phyloP scores from a whole-genome alignment of 176 grass and related monocot genomes.

The Hyparrhenia diplandra region DNA sequence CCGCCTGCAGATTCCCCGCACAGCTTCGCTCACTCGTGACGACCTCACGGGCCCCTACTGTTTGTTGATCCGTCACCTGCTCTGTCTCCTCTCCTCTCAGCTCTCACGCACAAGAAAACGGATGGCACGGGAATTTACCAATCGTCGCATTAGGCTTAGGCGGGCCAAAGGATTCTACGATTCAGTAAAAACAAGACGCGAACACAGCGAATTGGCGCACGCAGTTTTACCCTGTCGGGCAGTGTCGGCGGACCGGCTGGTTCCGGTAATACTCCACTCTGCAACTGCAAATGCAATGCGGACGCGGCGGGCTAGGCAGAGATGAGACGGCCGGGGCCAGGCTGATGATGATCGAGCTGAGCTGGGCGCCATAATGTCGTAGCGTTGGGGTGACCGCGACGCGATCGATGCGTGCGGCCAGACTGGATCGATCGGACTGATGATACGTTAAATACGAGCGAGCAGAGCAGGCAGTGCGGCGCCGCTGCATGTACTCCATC shows the following conservation, averaged over 20 bases:
- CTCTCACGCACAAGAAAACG: not conserved
- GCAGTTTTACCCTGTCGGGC: not conserved
- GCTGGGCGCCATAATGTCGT: not conserved
- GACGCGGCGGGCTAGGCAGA: too few species aligned
- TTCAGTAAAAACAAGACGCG: not conserved
- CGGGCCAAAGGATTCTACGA: too few species aligned
- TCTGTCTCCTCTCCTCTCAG: too few species aligned
- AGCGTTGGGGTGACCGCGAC: too few species aligned
- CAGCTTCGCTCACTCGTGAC: not conserved
- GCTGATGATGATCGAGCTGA: too few species aligned
- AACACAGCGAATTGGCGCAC: not conserved
- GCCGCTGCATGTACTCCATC: not conserved
- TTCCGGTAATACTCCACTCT: too few species aligned
- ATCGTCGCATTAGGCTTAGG: not conserved
- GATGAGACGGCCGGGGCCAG: too few species aligned
- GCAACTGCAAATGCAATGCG: too few species aligned
- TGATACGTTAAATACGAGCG: not conserved
- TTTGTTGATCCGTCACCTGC: too few species aligned
- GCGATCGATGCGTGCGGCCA: not conserved
- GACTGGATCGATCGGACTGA: not conserved
- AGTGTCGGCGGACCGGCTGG: conserved; percentile 1
- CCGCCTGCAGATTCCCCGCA: not conserved
- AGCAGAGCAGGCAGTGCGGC: too few species aligned
- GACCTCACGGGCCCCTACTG: not conserved
- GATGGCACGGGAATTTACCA: not conserved